Percentiles rank a stretch among this genome's conserved stretches.
phyloP scores from a whole-genome alignment of 148 eudicot species.

The Amaranthus palmeri region DNA sequence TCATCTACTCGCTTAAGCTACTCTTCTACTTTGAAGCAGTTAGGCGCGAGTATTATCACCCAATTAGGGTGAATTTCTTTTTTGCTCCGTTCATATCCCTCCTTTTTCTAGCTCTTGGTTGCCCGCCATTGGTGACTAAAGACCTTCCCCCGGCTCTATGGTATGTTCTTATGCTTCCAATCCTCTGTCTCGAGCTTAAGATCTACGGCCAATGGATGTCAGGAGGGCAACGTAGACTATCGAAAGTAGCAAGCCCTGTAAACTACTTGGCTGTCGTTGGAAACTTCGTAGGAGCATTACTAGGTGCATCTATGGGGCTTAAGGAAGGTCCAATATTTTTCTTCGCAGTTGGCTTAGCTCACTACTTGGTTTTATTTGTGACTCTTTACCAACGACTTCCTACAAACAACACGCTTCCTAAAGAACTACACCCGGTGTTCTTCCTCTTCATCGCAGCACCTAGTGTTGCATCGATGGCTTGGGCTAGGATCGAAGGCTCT shows the following conservation, averaged over 20 bases:
- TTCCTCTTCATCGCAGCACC: constrained; percentile 90
- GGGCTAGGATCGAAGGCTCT: constrained; percentile 77
- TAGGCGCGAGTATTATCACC: constrained; percentile 90
- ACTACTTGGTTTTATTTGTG: constrained; percentile 76
- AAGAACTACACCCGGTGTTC: constrained; percentile 94
- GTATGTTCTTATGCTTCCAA: constrained; percentile 78
- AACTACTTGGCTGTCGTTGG: constrained; percentile 80
- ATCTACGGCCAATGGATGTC: constrained; percentile 99
- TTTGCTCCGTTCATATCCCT: constrained; percentile 83
- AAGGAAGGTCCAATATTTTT: constrained; percentile 88
- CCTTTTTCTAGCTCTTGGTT: constrained; percentile 61
- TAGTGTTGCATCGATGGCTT: constrained; percentile 89
- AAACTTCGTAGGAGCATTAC: constrained; percentile 80
- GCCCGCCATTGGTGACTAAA: constrained; percentile 47
- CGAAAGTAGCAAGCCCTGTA: constrained; percentile 85
- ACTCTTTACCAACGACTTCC: constrained; percentile 93
- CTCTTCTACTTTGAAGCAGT: constrained; percentile 88
- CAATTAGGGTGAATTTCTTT: constrained; percentile 83
- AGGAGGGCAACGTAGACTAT: constrained; percentile 80
- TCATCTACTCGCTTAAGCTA: constrained; percentile 53
- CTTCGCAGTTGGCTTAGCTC: constrained; percentile 89
- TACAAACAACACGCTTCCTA: constrained; percentile 82
- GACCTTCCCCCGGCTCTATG: constrained; percentile 44
- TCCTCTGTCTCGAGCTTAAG: constrained; percentile 68
- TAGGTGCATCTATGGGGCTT: constrained; percentile 85